Percentiles rank a stretch among this genome's conserved stretches.
Evolutionary conservation across 2,329 filamentous ascomycete genomes (phyloP).

Genomic region (Penicillium sp.): DNA sequence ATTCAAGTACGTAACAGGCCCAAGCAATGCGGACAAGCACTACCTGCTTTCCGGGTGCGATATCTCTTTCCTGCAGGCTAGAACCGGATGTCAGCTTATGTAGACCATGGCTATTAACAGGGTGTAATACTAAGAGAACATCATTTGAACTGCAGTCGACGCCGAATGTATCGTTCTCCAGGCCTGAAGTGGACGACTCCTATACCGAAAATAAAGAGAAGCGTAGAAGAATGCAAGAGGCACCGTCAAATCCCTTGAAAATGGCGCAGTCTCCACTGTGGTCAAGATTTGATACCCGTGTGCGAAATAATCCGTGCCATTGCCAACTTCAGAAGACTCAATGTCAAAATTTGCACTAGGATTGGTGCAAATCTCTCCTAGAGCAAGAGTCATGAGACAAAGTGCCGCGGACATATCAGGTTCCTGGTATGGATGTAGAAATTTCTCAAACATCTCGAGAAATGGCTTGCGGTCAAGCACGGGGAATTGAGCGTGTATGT

Average conservation of each 20-base stretch:
- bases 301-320: slow-evolving; percentile 17
- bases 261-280: neutral
- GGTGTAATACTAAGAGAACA: slow-evolving; percentile 11
- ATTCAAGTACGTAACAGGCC: slow-evolving; percentile 21
- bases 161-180: slow-evolving; percentile 14
- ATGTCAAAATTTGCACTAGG: slow-evolving; percentile 8
- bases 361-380: slow-evolving; percentile 14
- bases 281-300: slow-evolving; percentile 13
- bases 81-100: neutral
- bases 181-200: slow-evolving; percentile 15
- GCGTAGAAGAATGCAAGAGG: slow-evolving; percentile 17
- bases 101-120: neutral
- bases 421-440: slow-evolving; percentile 6
- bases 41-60: slow-evolving; percentile 1
- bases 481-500: slow-evolving; percentile 17
- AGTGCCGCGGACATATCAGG: slow-evolving; percentile 9
- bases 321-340: slow-evolving; percentile 5
- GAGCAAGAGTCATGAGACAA: slow-evolving; percentile 14
- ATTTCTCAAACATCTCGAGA: slow-evolving; percentile 8
- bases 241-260: slow-evolving; percentile 6
- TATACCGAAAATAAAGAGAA: slow-evolving; percentile 20
- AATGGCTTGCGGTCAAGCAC: slow-evolving; percentile 10
- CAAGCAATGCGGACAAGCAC: slow-evolving; percentile 15
- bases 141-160: slow-evolving; percentile 12
- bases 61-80: slow-evolving; percentile 11